A percentile compares a stretch with the other conserved stretches of the same genome.
Conservation (phyloP, 257 asterid species). For the Lycium ferocissimum region DNA sequence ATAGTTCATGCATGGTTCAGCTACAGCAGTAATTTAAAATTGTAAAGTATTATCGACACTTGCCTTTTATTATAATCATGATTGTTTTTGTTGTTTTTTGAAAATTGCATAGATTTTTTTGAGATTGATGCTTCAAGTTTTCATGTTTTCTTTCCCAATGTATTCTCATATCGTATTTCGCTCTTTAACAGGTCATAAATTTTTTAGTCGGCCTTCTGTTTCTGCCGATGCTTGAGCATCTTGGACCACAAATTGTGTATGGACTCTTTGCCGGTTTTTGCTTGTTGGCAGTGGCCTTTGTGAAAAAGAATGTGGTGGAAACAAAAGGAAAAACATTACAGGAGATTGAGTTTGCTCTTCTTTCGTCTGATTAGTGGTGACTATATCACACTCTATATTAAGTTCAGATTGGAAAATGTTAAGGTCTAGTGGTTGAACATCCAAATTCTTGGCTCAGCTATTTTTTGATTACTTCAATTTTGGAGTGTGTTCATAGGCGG, state of each 20-base stretch:
- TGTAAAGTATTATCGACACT: not conserved
- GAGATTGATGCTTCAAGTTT: not conserved
- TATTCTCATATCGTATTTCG: not conserved
- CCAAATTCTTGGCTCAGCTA: conserved; percentile 21
- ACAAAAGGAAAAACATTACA: conserved; percentile 90
- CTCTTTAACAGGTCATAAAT: conserved; percentile 66
- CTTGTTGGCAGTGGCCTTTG: conserved; percentile 58
- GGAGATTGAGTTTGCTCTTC: conserved; percentile 81
- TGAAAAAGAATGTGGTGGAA: conserved; percentile 71
- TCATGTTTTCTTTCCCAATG: conserved; percentile 1
- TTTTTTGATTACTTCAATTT: conserved; percentile 9
- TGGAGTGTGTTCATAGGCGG: conserved; percentile 26
- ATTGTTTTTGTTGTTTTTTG: not conserved
- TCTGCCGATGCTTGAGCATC: conserved; percentile 70
- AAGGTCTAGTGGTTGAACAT: conserved; percentile 10
- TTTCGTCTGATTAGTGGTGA: conserved; percentile 50
- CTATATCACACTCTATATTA: conserved; percentile 4
- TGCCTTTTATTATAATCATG: not conserved
- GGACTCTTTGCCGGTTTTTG: conserved; percentile 65
- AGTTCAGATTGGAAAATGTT: conserved; percentile 22
- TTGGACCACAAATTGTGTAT: conserved; percentile 79
- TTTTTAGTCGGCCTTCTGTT: conserved; percentile 80
- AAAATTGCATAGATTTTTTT: not conserved
- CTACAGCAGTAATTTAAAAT: not conserved
- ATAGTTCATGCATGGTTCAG: not conserved